Evolutionary conservation across 2,329 filamentous ascomycete species (phyloP), one percentile per base, ranked within the genome.

Genomic region (Purpureocillium takamizusanense): DNA sequence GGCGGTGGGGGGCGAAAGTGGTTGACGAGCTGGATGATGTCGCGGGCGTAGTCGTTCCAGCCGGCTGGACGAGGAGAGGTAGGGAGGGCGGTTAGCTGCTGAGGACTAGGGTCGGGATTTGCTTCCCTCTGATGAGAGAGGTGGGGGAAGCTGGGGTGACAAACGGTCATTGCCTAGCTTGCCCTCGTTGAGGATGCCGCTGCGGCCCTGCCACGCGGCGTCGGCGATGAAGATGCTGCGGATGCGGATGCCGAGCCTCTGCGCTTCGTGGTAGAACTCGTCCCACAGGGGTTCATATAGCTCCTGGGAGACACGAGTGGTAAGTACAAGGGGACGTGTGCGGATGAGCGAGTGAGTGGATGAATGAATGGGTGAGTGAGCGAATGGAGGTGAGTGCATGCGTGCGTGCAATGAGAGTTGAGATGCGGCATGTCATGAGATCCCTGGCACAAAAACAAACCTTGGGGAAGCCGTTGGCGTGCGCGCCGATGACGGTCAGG

Each of bases 381-480:
- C 8, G 25, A 28, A 28, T 12, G 25, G 25, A 28, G 12, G 25
- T n/a, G n/a, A n/a, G 25, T 28, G 25, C 7, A 28, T 7, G 12
- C 8, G 25, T 8, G 8, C 6, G 13, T 12, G 5, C 28, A 14
- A 30, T 6, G 13, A 30, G 28, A 5, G n/a, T 7, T 12, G n/a
- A 30, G 12, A 13, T 30, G 12, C 7, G 7, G 28, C 5, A 25
- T 25, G 28, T 7, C 7, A 30, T 14, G 28, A 30, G 28, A 14
- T 13, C 6, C 28, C 28, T 7, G 11, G 28, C 11, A 14, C 11
- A 30, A 6, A 30, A 30, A 30, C 28, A 12, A 14, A 85, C 85
- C 72, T 95, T 97, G 10, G 86, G 84, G 49, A 95, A 95, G 10
- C 83, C 90, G 65, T 95, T 95, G 36, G 87, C 90, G 62, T 95